phyloP scores from a whole-genome alignment of 768 basidiomycete species.

The Pisolithus microcarpus region DNA sequence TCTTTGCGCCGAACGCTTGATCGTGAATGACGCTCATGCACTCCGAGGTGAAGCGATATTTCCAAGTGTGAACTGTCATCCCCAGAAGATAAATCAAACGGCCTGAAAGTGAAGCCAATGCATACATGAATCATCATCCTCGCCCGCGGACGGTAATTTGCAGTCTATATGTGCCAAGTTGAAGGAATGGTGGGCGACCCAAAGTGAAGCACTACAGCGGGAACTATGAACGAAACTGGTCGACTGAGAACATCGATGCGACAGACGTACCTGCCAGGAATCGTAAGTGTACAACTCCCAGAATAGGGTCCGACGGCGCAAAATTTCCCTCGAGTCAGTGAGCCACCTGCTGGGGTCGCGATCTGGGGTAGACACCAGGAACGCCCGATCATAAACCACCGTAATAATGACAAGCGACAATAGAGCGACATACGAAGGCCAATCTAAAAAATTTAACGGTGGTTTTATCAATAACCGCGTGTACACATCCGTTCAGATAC shows the following conservation, averaged over 20 bases:
- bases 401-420: not conserved
- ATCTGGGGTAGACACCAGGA: constrained; percentile 33
- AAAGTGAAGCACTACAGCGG: constrained; percentile 54
- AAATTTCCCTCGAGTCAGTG: constrained; percentile 47
- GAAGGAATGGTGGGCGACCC: constrained; percentile 63
- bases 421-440: constrained; percentile 50
- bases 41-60: constrained; percentile 60
- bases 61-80: constrained; percentile 56
- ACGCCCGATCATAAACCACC: constrained; percentile 2
- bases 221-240: constrained; percentile 26
- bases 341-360: constrained; percentile 67
- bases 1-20: constrained; percentile 65
- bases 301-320: constrained; percentile 57
- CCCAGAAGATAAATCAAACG: constrained; percentile 1
- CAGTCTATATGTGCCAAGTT: constrained; percentile 61
- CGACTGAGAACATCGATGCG: not conserved
- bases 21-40: constrained; percentile 66
- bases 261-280: constrained; percentile 24
- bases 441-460: constrained; percentile 38
- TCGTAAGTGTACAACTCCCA: constrained; percentile 49
- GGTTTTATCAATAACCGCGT: not conserved
- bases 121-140: constrained; percentile 52
- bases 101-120: constrained; percentile 7
- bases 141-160: constrained; percentile 48
- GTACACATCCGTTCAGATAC: not conserved